Conservation (phyloP, 768 basidiomycete species). For the Solioccasus polychromus region DNA sequence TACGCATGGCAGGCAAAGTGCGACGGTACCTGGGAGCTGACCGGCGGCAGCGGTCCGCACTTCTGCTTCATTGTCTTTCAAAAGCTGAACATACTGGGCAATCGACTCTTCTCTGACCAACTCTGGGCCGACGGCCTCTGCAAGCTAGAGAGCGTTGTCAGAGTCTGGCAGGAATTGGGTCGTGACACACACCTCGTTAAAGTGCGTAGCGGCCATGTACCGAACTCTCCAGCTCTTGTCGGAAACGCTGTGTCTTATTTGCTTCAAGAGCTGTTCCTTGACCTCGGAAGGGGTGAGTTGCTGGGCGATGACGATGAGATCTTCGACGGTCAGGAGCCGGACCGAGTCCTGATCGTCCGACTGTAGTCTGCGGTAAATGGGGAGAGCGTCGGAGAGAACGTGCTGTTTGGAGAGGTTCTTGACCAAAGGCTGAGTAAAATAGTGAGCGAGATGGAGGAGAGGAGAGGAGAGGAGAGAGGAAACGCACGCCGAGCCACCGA, state of each 20-base stretch:
- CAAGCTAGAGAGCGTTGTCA: slow-evolving; percentile 52
- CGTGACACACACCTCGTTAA: slow-evolving; percentile 72
- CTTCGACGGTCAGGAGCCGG: slow-evolving; percentile 90
- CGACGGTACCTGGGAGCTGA: slow-evolving; percentile 84
- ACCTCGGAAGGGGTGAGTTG: slow-evolving; percentile 85
- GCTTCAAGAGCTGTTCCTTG: slow-evolving; percentile 83
- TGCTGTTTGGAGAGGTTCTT: slow-evolving; percentile 77
- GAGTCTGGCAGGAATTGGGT: not conserved
- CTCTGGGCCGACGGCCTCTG: slow-evolving; percentile 85
- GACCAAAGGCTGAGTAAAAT: slow-evolving; percentile 73
- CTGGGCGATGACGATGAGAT: slow-evolving; percentile 88
- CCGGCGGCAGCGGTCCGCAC: slow-evolving; percentile 94
- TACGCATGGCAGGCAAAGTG: not conserved
- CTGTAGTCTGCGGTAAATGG: slow-evolving; percentile 91
- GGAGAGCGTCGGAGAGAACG: slow-evolving; percentile 82
- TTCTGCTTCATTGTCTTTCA: slow-evolving; percentile 99
- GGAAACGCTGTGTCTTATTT: slow-evolving; percentile 81
- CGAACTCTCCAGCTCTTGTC: slow-evolving; percentile 99
- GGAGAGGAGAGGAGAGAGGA: not conserved
- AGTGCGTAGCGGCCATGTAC: slow-evolving; percentile 98
- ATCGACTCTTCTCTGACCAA: slow-evolving; percentile 93
- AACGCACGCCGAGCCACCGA: slow-evolving; percentile 90
- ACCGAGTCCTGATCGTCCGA: slow-evolving; percentile 98
- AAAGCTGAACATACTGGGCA: slow-evolving; percentile 84
- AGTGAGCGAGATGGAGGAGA: slow-evolving; percentile 8